Base-by-base conservation (phyloP, 768 basidiomycete genomes). In the Amanita subjunquillea region DNA sequence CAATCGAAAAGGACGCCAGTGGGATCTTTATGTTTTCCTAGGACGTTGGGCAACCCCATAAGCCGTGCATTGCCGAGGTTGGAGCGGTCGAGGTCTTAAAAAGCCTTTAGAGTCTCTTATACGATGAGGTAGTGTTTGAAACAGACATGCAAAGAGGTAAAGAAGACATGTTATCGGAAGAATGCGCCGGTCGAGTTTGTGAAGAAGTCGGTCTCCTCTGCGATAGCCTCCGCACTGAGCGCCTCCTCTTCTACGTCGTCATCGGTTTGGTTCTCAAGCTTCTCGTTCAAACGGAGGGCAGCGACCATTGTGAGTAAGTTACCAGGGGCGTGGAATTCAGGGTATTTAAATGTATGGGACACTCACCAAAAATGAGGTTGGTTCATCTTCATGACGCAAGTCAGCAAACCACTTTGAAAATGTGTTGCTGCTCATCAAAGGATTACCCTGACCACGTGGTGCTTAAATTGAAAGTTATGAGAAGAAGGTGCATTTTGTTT, bases 61-160 rank as follows among this genome's bases (percentile, higher is more conserved):
- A 89, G 69, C 48, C 87, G 76, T 44, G 88, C 88, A 61, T 91
- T 90, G 13, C 87, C 88, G 39, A 89, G 61, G 61, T 89, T 89
- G 0, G 83, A 81, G 50, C 89, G 78, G 63, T 91, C 88, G 47
- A 91, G 71, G 62, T 82, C 77, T 77, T 2, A 55, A 10, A 52
- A n/a, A 10, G 17, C 9, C 9, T 38, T 42, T 50, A 54, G n/a
- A 49, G 17, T 30, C 22, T 22, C 7, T 20, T 43, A 30, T 51
- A 38, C 40, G 5, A 13, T 27, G 48, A 15, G 34, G 32, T 45
- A 6, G 2, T 13, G 12, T 3, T 6, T 7, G 13, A 39, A 43
- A 76, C 83, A 64, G 53, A 85, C 86, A 88, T 29, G 85, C 84
- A 63, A 83, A 87, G 25, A 88, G 71, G 58, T 88, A 88, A 39